These are phyloP conservation scores for Ceratorhiza oryzae-sativae DNA, from an alignment of 1,284 basidiomycete species.

Conservation along the genomic window DNA sequence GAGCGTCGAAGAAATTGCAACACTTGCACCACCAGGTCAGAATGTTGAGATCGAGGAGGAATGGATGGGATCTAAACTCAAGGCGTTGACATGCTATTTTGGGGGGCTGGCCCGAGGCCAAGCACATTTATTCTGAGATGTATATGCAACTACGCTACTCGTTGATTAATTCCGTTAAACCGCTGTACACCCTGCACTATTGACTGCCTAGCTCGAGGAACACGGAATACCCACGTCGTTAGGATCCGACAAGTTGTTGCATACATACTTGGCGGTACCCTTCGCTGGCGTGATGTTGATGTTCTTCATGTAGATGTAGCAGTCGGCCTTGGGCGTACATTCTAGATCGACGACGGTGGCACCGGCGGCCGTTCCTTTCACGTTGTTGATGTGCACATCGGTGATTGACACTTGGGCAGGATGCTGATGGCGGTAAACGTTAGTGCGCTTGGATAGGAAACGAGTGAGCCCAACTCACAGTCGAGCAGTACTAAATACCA, in stretches of 20 bases:
- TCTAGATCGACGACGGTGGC: slow-evolving; percentile 15
- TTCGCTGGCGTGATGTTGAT: slow-evolving; percentile 26
- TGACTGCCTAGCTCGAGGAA: neutral
- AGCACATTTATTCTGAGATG: slow-evolving; percentile 56
- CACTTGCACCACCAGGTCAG: slow-evolving; percentile 57
- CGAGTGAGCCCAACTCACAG: neutral
- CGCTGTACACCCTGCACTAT: neutral
- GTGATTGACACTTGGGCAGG: slow-evolving; percentile 28
- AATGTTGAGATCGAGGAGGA: slow-evolving; percentile 85
- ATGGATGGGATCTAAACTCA: slow-evolving; percentile 86
- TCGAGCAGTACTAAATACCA: slow-evolving; percentile 18
- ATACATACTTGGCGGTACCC: slow-evolving; percentile 25
- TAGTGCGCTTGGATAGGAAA: neutral
- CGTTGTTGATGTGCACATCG: slow-evolving; percentile 37
- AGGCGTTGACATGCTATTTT: slow-evolving; percentile 83
- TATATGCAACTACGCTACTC: neutral
- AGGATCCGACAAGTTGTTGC: slow-evolving; percentile 28
- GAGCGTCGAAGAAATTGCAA: slow-evolving; percentile 73
- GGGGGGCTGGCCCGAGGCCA: slow-evolving; percentile 75
- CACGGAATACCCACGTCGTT: slow-evolving; percentile 38
- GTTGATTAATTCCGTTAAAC: neutral
- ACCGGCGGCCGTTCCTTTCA: slow-evolving; percentile 19
- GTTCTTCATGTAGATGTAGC: slow-evolving; percentile 32
- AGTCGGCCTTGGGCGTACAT: slow-evolving; percentile 31
- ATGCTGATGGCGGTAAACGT: slow-evolving; percentile 4